These are phyloP conservation scores for Mimosa pudica DNA, from an alignment of 306 rosid genomes.

Conservation along the genomic window DNA sequence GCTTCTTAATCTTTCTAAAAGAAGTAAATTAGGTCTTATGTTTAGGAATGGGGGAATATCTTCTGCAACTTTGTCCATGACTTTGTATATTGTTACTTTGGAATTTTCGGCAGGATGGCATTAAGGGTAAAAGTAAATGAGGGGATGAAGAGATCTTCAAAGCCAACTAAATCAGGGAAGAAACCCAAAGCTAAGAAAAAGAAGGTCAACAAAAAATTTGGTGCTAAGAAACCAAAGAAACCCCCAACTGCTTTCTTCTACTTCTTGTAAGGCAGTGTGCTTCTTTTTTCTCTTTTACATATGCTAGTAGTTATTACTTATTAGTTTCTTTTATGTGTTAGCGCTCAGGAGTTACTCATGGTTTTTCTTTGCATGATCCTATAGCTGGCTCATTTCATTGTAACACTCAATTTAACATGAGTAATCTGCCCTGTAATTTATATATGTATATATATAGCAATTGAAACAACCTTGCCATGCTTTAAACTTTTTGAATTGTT, in stretches of 20 bases:
- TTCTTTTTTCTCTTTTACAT: constrained; percentile 13
- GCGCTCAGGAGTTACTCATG: neutral
- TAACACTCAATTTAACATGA: constrained; percentile 6
- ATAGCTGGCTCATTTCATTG: constrained; percentile 21
- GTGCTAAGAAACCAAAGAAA: constrained; percentile 87
- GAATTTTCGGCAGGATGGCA: constrained; percentile 55
- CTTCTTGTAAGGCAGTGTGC: constrained; percentile 62
- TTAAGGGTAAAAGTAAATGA: constrained; percentile 54
- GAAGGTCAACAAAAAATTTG: constrained; percentile 59
- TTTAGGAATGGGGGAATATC: neutral
- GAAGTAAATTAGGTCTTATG: too few species aligned
- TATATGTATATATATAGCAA: neutral
- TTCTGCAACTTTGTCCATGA: constrained; percentile 23
- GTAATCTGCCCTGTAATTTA: constrained; percentile 6
- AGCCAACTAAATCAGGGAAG: constrained; percentile 42
- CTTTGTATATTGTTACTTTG: constrained; percentile 25
- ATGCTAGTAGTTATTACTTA: constrained; percentile 19
- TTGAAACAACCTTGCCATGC: constrained; percentile 18
- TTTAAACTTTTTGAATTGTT: constrained; percentile 15
- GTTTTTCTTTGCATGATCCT: neutral
- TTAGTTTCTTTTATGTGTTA: constrained; percentile 24
- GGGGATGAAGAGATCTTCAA: constrained; percentile 41
- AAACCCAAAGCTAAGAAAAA: constrained; percentile 58
- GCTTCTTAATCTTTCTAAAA: too few species aligned
- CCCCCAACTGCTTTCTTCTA: constrained; percentile 98